phyloP scores from a whole-genome alignment of 2,329 filamentous ascomycete genomes.

The Diaporthe nobilis region DNA sequence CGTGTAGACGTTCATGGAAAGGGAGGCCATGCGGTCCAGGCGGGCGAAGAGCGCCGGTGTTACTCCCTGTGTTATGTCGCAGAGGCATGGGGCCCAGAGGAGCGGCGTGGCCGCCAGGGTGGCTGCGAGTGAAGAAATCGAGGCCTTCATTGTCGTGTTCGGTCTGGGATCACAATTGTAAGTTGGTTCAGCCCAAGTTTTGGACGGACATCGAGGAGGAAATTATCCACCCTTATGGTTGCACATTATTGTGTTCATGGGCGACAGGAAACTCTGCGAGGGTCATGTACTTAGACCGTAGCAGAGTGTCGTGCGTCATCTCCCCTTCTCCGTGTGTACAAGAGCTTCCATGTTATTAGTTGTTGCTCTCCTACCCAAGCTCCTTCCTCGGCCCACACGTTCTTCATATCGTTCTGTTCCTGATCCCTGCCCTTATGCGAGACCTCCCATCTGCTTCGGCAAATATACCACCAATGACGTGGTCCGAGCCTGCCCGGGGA shows the following conservation, averaged over 20 bases:
- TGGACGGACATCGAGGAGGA: neutral
- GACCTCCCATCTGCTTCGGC: neutral
- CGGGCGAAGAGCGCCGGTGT: neutral
- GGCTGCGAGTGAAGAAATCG: neutral
- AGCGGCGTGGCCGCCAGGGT: neutral
- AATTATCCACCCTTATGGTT: neutral
- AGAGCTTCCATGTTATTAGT: neutral
- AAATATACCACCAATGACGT: conserved; percentile 13
- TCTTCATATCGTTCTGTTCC: neutral
- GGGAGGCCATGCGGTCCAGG: conserved; percentile 18
- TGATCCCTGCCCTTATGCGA: neutral
- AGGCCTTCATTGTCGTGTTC: conserved; percentile 8
- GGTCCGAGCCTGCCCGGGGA: neutral
- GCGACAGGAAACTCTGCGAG: neutral
- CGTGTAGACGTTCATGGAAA: conserved; percentile 21
- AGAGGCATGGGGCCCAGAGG: neutral
- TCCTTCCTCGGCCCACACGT: neutral
- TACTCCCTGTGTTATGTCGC: conserved; percentile 16
- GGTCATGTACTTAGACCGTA: neutral
- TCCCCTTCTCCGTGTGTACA: neutral
- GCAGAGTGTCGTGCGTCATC: conserved; percentile 20
- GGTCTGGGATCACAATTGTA: neutral
- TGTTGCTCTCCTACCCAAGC: neutral
- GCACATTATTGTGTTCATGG: neutral
- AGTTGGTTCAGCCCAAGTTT: neutral